phyloP scores from a whole-genome alignment of 352 stramenopile species.

The Pythium volutum region DNA sequence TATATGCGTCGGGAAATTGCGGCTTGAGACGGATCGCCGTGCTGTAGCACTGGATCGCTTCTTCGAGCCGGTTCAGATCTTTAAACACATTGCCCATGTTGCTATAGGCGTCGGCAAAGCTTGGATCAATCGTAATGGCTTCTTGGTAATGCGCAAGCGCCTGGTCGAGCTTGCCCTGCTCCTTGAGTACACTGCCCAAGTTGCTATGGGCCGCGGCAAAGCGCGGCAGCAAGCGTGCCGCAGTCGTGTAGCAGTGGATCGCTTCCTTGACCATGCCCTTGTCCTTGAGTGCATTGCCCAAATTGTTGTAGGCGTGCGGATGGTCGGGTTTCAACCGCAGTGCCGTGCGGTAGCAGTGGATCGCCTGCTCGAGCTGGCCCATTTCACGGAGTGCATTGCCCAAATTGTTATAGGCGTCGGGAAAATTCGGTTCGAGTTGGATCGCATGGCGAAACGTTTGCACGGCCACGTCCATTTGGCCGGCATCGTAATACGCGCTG shows the following conservation, averaged over 20 bases:
- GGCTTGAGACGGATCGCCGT: conserved; percentile 90
- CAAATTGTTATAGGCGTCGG: conserved; percentile 93
- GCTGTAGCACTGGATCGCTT: conserved; percentile 89
- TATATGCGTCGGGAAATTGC: conserved; percentile 89
- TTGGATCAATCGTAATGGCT: conserved; percentile 91
- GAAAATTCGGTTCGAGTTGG: conserved; percentile 91
- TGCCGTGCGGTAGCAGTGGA: conserved; percentile 88
- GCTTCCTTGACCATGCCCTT: conserved; percentile 91
- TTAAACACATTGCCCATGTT: conserved; percentile 96
- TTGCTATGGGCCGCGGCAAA: conserved; percentile 94
- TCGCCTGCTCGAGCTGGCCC: conserved; percentile 71
- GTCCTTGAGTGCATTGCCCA: conserved; percentile 92
- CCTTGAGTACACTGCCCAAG: conserved; percentile 93
- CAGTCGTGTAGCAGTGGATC: conserved; percentile 93
- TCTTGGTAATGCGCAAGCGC: conserved; percentile 94
- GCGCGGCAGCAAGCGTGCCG: conserved; percentile 84
- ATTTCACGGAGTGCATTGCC: conserved; percentile 90
- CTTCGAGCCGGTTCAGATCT: conserved; percentile 82
- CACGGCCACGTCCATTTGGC: conserved; percentile 82
- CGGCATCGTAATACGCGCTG: conserved; percentile 87
- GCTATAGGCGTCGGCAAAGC: conserved; percentile 91
- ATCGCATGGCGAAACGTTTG: conserved; percentile 90
- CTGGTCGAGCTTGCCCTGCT: conserved; percentile 92
- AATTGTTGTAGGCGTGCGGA: conserved; percentile 93
- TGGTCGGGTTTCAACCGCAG: conserved; percentile 91